A percentile compares a stretch with the other conserved stretches of the same genome.
Conservation (phyloP, 768 basidiomycete genomes). For the Lactifluus volemus region DNA sequence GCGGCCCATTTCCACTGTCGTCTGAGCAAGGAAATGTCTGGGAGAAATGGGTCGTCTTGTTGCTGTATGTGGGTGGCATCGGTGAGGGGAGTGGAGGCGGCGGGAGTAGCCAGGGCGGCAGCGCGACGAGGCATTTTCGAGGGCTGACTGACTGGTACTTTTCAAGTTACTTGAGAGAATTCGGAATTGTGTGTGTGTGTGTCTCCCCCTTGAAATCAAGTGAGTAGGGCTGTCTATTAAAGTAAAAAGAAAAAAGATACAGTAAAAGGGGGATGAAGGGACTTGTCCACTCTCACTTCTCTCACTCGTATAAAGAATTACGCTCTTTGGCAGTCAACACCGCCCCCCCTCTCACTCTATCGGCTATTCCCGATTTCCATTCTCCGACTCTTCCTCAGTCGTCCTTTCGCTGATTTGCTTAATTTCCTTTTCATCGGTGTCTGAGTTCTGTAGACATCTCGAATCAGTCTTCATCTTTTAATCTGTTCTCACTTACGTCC, state of each 20-base stretch:
- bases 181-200: too few relatives aligned
- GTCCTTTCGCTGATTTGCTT: conserved; percentile 48
- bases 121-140: conserved; percentile 30
- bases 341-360: not conserved
- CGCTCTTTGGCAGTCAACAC: too few relatives aligned
- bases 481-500: conserved; percentile 39
- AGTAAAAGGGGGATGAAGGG: not conserved
- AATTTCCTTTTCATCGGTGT: conserved; percentile 42
- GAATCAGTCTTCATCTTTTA: not conserved
- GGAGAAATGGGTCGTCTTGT: conserved; percentile 20
- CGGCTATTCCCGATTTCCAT: conserved; percentile 13
- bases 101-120: conserved; percentile 20
- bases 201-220: not conserved
- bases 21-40: conserved; percentile 47
- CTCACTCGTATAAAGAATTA: too few relatives aligned
- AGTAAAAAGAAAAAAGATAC: not conserved
- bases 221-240: not conserved
- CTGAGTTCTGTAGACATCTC: conserved; percentile 41
- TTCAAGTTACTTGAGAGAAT: not conserved
- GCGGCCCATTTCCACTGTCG: conserved; percentile 91
- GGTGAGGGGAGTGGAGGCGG: conserved; percentile 16
- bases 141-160: conserved; percentile 18
- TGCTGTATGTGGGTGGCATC: conserved; percentile 4
- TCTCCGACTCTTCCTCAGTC: conserved; percentile 27
- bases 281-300: too few relatives aligned